phyloP scores from a whole-genome alignment of 2,329 filamentous ascomycete genomes.

The Alternaria solani region DNA sequence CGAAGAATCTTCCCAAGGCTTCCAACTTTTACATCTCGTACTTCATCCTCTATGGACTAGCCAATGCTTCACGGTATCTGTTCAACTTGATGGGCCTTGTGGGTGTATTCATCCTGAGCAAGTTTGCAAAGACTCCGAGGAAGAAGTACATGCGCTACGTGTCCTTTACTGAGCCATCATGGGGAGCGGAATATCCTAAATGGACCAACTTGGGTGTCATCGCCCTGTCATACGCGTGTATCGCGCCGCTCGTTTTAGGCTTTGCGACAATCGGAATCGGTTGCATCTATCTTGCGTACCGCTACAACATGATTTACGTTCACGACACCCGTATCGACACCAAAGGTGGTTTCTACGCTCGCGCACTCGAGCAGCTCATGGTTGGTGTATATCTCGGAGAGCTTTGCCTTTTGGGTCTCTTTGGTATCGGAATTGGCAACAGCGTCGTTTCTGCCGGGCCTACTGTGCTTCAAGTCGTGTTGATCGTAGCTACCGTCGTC shows the following conservation, averaged over 20 bases:
- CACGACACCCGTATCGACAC: conserved; percentile 58
- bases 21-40: conserved; percentile 97
- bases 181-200: conserved; percentile 58
- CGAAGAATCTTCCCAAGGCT: conserved; percentile 78
- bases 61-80: conserved; percentile 52
- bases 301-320: conserved; percentile 61
- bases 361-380: conserved; percentile 58
- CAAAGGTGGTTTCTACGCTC: conserved; percentile 56
- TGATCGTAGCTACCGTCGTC: conserved; percentile 52
- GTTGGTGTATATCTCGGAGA: conserved; percentile 59
- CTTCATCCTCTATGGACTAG: conserved; percentile 83
- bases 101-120: conserved; percentile 81
- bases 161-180: conserved; percentile 55
- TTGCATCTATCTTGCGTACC: conserved; percentile 58
- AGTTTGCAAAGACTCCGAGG: conserved; percentile 59
- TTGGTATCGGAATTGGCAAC: conserved; percentile 51
- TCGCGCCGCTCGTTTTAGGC: conserved; percentile 58
- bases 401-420: conserved; percentile 57
- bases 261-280: conserved; percentile 56
- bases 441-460: conserved; percentile 49
- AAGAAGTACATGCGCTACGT: conserved; percentile 37
- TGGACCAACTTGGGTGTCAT: conserved; percentile 57
- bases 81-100: conserved; percentile 84
- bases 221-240: conserved; percentile 58
- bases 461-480: conserved; percentile 52